Evolutionary conservation across 331 rosid species (phyloP), one percentile per base, ranked within the genome.

Genomic region (Quercus lobata): DNA sequence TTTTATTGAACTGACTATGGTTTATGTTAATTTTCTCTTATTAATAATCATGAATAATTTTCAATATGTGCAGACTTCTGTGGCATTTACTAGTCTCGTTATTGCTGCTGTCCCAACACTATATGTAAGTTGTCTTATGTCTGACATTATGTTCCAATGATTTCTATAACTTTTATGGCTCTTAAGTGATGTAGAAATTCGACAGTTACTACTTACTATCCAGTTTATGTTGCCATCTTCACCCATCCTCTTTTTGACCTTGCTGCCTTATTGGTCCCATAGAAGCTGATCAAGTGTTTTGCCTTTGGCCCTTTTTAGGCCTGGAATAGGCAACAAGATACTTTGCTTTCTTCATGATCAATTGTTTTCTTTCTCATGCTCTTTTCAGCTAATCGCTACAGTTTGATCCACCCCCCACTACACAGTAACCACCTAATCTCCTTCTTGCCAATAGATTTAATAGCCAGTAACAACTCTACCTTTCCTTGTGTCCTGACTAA

Each of bases 21-120:
- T 29, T 72, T 35, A 7, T 27, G 46, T 25, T 56, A 35, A 32
- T 37, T 71, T 34, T 60, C 32, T 76, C 34, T 62, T 81, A 24
- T 69, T 74, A 34, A 18, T 19, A n/a, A 52, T 29, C 7, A 65
- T 53, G 68, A 24, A 72, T 69, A 83, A 27, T 54, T 41, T 58
- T 37, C 46, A 11, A 62, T 72, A 14, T 68, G 21, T 80, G 85
- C 85, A 88, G 92, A 82, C 90, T 73, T 84, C 92, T 18, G 85
- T 82, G 77, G 90, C 92, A 69, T 88, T 88, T 69, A 41, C 90
- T 9, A 78, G 90, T 85, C 79, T 88, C 62, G 88, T 88, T 86
- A 21, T 72, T 75, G 87, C 92, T 63, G 88, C 92, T 35, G 85
- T 88, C 62, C 98, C 99, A 27, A 83, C 97, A 16, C 80, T 93